Base-by-base conservation (phyloP, 345 rosid genomes). In the Gossypium stocksii region DNA sequence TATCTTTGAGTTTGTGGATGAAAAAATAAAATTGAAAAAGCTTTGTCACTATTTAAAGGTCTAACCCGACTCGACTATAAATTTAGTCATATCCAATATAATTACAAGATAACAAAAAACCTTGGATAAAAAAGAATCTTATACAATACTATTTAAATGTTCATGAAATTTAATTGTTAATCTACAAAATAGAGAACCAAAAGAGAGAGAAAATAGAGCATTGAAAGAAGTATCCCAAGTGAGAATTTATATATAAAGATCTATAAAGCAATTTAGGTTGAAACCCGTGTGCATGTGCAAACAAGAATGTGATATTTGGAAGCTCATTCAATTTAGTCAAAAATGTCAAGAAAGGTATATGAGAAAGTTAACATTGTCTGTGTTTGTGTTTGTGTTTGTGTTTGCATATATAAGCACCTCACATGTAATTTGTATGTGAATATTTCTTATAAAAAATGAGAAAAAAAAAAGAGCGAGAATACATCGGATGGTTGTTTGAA, bases 241-340 rank as follows among this genome's bases (percentile, higher is more conserved):
- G 27, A 59, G 3, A 44, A 71, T 53, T 72, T 72, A 63, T 54
- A 74, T 74, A 66, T 57, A 70, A 57, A 52, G 65, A 43, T 65
- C 22, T 66, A 78, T 66, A 59, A 70, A 71, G 85, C 56, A 80
- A 70, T 46, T 68, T 72, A 43, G 89, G 86, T 89, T 81, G 94
- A 87, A 84, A 58, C 80, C 85, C 91, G 82, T 87, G 87, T 82
- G 87, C 96, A 94, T 93, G 94, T 94, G 98, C 90, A 83, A 60
- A 86, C 97, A 90, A 77, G 89, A 8, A 17, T 90, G 92, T 87
- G 82, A 85, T 83, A 82, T 7, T 2, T 23, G 8, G 15, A 25
- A 25, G 23, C 4, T 51, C 16, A 25, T 51, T 54, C 23, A 27
- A 49, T 2, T 69, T 69, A 69, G 13, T 11, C 23, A 51, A 49